These are phyloP conservation scores for Platanthera guangdongensis DNA, from an alignment of 106 monocot species.

Conservation along the genomic window DNA sequence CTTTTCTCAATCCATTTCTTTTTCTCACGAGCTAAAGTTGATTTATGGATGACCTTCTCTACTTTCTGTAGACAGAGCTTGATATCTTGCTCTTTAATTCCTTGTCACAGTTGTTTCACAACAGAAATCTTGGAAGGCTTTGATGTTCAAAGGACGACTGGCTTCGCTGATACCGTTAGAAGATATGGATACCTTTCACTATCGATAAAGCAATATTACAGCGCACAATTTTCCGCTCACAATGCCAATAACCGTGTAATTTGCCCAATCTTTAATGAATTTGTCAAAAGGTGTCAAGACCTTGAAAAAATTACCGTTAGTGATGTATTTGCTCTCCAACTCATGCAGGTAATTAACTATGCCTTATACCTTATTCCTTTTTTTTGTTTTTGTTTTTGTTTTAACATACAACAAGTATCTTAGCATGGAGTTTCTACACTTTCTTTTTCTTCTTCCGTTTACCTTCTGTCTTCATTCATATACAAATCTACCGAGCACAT, in stretches of 20 bases:
- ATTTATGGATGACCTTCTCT: background rate
- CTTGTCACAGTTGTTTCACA: slow-evolving; percentile 78
- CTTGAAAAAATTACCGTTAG: slow-evolving; percentile 70
- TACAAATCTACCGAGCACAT: too few species aligned
- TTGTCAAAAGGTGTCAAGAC: slow-evolving; percentile 70
- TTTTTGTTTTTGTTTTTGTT: too few species aligned
- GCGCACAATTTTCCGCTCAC: slow-evolving; percentile 21
- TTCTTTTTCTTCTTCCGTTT: too few species aligned
- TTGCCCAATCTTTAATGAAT: slow-evolving; percentile 61
- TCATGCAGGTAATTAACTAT: slow-evolving; percentile 72
- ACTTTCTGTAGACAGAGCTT: background rate
- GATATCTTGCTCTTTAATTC: background rate
- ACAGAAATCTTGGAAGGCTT: slow-evolving; percentile 98
- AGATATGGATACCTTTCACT: slow-evolving; percentile 80
- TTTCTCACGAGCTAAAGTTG: too few species aligned
- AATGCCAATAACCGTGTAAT: slow-evolving; percentile 8
- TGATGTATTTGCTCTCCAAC: slow-evolving; percentile 91
- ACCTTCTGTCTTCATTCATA: too few species aligned
- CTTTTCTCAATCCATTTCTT: too few species aligned
- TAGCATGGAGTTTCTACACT: too few species aligned
- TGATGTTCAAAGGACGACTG: slow-evolving; percentile 82
- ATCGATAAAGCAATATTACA: slow-evolving; percentile 68
- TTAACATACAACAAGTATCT: too few species aligned
- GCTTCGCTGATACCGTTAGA: slow-evolving; percentile 70
- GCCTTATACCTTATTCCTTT: background rate